Percentiles rank a stretch among this genome's conserved stretches.
These are phyloP conservation scores for Tetraselmis chui DNA, from an alignment of 139 green algal genomes.

Conservation along the genomic window DNA sequence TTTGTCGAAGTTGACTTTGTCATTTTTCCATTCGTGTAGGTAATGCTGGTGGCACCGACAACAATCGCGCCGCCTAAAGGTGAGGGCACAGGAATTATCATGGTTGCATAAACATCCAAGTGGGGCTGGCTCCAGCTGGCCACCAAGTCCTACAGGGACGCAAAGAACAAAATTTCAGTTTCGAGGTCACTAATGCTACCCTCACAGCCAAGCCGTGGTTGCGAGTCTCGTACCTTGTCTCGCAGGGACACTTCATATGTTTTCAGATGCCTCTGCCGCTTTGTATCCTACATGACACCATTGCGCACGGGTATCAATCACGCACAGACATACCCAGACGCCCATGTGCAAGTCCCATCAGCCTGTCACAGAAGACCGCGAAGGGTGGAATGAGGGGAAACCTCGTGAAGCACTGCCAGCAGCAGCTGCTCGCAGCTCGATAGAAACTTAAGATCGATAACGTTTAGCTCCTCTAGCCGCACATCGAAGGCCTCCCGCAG, in stretches of 20 bases:
- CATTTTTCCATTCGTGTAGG: slow-evolving; percentile 54
- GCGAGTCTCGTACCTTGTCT: slow-evolving; percentile 44
- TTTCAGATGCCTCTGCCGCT: slow-evolving; percentile 78
- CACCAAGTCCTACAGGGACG: slow-evolving; percentile 51
- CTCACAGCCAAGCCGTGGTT: background rate
- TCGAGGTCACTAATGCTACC: background rate
- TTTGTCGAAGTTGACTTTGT: slow-evolving; percentile 22
- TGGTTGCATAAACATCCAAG: slow-evolving; percentile 61
- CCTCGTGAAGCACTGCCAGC: slow-evolving; percentile 84
- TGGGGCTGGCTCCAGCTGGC: slow-evolving; percentile 69
- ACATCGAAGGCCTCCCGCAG: slow-evolving; percentile 82
- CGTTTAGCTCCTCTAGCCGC: slow-evolving; percentile 72
- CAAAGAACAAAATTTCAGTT: background rate
- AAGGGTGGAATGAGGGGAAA: too few relatives aligned
- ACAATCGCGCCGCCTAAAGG: slow-evolving; percentile 74
- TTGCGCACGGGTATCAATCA: too few relatives aligned
- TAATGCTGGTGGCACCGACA: slow-evolving; percentile 74
- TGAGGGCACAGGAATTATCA: slow-evolving; percentile 78
- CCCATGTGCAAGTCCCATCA: too few relatives aligned
- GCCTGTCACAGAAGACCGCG: too few relatives aligned
- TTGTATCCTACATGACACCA: slow-evolving; percentile 75
- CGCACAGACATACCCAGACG: too few relatives aligned
- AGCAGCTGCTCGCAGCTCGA: slow-evolving; percentile 48
- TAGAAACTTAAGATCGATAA: slow-evolving; percentile 80
- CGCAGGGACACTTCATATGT: slow-evolving; percentile 70